Percentiles rank a stretch among this genome's conserved stretches.
These are phyloP conservation scores for Diaporthe amygdali DNA, from an alignment of 2,329 filamentous ascomycete species.

Conservation along the genomic window DNA sequence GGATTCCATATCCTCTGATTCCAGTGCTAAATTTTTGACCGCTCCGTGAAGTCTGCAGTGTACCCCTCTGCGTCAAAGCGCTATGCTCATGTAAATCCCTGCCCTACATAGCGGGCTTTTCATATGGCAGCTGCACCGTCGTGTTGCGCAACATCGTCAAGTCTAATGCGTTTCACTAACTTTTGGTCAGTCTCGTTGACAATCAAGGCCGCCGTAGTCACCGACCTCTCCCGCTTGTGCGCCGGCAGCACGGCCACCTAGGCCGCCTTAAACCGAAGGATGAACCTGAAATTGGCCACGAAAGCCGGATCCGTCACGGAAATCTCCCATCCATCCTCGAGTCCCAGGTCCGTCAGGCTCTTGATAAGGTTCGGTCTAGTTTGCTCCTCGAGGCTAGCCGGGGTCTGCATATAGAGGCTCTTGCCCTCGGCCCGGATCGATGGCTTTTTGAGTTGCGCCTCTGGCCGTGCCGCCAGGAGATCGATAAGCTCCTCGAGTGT, in stretches of 20 bases:
- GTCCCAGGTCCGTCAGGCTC: slow-evolving; percentile 73
- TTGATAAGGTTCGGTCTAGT: slow-evolving; percentile 82
- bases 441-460: slow-evolving; percentile 93
- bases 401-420: slow-evolving; percentile 89
- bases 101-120: neutral
- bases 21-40: neutral
- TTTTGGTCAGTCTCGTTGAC: neutral
- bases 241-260: slow-evolving; percentile 13
- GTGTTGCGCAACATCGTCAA: neutral
- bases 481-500: slow-evolving; percentile 88
- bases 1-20: slow-evolving; percentile 7
- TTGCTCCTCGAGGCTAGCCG: slow-evolving; percentile 80
- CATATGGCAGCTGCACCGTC: neutral
- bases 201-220: no score
- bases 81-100: neutral
- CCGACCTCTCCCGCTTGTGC: neutral
- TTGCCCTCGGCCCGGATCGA: slow-evolving; percentile 80
- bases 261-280: slow-evolving; percentile 50
- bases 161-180: neutral
- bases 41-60: neutral
- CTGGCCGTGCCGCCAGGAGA: slow-evolving; percentile 79
- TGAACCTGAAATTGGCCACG: slow-evolving; percentile 68
- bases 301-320: slow-evolving; percentile 94
- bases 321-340: slow-evolving; percentile 84
- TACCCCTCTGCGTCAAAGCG: neutral